phyloP scores from a whole-genome alignment of 2,329 filamentous ascomycete species.

The Paecilomyces sp. region DNA sequence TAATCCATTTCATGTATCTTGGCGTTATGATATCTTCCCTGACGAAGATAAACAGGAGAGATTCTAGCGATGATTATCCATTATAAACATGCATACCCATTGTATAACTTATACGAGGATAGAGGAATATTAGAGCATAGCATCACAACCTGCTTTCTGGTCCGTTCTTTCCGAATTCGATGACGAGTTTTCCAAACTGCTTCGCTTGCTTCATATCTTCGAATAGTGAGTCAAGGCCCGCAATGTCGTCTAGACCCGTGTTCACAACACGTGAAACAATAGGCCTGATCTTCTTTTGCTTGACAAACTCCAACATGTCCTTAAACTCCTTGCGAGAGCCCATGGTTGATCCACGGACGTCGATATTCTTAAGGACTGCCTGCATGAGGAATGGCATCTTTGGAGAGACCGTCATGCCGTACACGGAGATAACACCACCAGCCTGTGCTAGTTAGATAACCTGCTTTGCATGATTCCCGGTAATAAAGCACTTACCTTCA shows the following conservation, averaged over 20 bases:
- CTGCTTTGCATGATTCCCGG: background rate
- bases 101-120: background rate
- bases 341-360: conserved; percentile 83
- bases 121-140: background rate
- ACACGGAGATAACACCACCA: conserved; percentile 76
- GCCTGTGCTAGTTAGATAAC: conserved; percentile 31
- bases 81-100: background rate
- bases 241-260: conserved; percentile 62
- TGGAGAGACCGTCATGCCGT: conserved; percentile 84
- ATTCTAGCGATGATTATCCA: background rate
- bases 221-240: conserved; percentile 76
- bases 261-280: conserved; percentile 68
- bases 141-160: conserved; percentile 29
- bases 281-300: conserved; percentile 63
- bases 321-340: conserved; percentile 80
- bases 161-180: conserved; percentile 51
- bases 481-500: conserved; percentile 49
- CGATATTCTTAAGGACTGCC: conserved; percentile 80
- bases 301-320: conserved; percentile 84
- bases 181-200: conserved; percentile 90
- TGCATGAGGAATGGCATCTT: conserved; percentile 82
- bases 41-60: background rate
- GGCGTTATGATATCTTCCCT: background rate
- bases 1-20: no score
- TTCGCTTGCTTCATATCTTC: conserved; percentile 77